A percentile compares a stretch with the other conserved stretches of the same genome.
Evolutionary conservation across 345 rosid species (phyloP).

Genomic region (Dimocarpus longan): DNA sequence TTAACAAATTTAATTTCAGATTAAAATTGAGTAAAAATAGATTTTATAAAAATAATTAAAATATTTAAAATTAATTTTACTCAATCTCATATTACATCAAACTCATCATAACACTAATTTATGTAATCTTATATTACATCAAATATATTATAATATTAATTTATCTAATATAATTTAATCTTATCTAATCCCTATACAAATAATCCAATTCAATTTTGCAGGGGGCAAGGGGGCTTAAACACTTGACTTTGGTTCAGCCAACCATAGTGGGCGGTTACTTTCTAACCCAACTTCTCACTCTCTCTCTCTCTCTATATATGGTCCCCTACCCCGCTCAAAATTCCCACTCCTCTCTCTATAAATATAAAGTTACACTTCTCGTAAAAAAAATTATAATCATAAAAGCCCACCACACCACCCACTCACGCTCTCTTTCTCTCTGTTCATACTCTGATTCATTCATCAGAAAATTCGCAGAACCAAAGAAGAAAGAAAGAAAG

Average conservation of each 20-base stretch:
- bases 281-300: conserved; percentile 22
- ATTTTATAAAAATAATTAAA: too few species aligned
- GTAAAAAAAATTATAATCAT: not conserved
- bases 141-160: too few species aligned
- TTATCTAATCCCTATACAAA: too few species aligned
- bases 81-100: too few species aligned
- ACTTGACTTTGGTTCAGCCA: conserved; percentile 15
- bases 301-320: not conserved
- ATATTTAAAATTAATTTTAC: too few species aligned
- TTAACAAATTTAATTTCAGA: too few species aligned
- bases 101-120: too few species aligned
- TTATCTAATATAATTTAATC: too few species aligned
- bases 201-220: not conserved
- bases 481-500: not conserved
- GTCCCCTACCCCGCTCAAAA: conserved; percentile 1
- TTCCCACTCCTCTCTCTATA: not conserved
- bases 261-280: conserved; percentile 26
- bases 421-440: not conserved
- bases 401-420: not conserved
- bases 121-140: too few species aligned
- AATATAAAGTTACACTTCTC: conserved; percentile 6
- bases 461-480: conserved; percentile 10
- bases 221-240: not conserved
- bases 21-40: too few species aligned
- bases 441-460: not conserved